Conservation (phyloP, 73 alveolate genomes). For the Tetrahymena elliotti region DNA sequence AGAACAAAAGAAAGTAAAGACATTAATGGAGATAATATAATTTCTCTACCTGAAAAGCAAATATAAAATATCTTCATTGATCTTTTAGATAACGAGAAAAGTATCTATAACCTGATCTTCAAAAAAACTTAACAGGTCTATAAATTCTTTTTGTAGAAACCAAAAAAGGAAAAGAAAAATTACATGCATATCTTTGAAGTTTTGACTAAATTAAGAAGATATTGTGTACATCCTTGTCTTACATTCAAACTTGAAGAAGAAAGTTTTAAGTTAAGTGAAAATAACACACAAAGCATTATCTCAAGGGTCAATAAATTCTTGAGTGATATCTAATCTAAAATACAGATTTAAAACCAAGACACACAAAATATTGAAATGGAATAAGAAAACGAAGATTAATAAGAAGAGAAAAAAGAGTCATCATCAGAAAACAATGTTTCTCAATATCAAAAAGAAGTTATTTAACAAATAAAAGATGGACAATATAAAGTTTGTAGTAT, state of each 20-base stretch:
- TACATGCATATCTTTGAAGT: constrained; percentile 38
- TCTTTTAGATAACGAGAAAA: constrained; percentile 8
- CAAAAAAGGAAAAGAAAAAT: constrained; percentile 3
- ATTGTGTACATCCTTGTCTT: constrained; percentile 49
- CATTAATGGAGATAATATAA: constrained; percentile 16
- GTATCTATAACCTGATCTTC: constrained; percentile 8
- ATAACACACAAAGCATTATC: not conserved
- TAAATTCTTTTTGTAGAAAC: not conserved
- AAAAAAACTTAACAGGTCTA: constrained; percentile 2
- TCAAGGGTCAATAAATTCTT: constrained; percentile 8
- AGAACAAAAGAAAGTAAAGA: constrained; percentile 36
- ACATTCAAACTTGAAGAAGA: not conserved
- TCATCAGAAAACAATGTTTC: not conserved
- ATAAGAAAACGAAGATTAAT: not conserved
- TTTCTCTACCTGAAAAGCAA: constrained; percentile 28
- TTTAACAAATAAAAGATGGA: constrained; percentile 34
- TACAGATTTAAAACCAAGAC: not conserved
- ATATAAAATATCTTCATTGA: not conserved
- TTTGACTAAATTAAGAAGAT: constrained; percentile 37
- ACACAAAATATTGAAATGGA: too few relatives aligned
- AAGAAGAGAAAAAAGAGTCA: not conserved
- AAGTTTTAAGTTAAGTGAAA: not conserved
- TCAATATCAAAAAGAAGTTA: constrained; percentile 25
- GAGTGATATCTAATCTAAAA: not conserved
- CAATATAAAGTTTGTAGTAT: constrained; percentile 29